A percentile compares a stretch with the other conserved stretches of the same genome.
Conservation (phyloP, 768 basidiomycete species). For the Kwoniella bestiolae region DNA sequence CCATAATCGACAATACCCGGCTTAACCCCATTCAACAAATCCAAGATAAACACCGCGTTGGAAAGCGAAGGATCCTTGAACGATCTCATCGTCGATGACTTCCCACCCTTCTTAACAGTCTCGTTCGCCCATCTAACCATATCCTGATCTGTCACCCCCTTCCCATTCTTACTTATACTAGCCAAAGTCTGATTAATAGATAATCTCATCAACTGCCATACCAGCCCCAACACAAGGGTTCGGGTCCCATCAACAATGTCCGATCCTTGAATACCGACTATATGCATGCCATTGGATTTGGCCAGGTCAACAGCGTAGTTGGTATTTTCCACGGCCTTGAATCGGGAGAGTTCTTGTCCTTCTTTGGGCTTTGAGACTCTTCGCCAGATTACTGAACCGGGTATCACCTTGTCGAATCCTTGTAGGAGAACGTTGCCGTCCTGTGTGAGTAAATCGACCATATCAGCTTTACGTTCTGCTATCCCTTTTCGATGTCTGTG, state of each 20-base stretch:
- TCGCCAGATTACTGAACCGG: constrained; percentile 91
- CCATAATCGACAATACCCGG: constrained; percentile 94
- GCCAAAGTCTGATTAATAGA: constrained; percentile 90
- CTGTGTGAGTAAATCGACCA: constrained; percentile 32
- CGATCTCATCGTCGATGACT: constrained; percentile 68
- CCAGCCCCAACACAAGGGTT: constrained; percentile 91
- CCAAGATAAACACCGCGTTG: constrained; percentile 89
- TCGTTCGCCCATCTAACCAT: constrained; percentile 96
- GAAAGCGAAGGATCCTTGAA: constrained; percentile 92
- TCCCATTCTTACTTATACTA: constrained; percentile 69
- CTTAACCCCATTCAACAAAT: constrained; percentile 84
- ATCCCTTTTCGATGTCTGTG: too few species aligned
- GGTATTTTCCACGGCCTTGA: constrained; percentile 98
- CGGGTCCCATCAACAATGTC: constrained; percentile 94
- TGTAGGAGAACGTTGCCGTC: constrained; percentile 88
- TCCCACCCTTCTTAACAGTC: constrained; percentile 69
- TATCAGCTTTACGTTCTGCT: too few species aligned
- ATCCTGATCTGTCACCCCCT: constrained; percentile 85
- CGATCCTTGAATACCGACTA: constrained; percentile 96
- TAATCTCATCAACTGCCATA: constrained; percentile 95
- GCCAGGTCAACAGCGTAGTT: constrained; percentile 94
- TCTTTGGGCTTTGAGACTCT: constrained; percentile 92
- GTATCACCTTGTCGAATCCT: constrained; percentile 93
- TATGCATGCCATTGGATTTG: constrained; percentile 87
- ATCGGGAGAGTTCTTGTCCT: constrained; percentile 81